phyloP scores from a whole-genome alignment of 192 early-diverging fungal species.

The Coemansia sp. region DNA sequence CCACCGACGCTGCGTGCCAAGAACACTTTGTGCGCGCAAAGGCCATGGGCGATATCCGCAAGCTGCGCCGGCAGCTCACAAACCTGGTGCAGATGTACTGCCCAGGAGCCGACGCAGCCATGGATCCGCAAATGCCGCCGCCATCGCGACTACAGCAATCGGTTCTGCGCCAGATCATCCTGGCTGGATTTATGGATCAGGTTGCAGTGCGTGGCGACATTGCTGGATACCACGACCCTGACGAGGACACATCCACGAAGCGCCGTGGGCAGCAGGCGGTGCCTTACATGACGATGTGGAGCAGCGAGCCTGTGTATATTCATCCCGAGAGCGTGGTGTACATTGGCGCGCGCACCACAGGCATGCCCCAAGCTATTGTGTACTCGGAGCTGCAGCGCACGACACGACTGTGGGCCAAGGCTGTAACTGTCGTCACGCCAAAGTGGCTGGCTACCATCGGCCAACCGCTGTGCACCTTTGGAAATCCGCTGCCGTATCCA shows the following conservation, averaged over 20 bases:
- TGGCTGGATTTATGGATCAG: constrained; percentile 88
- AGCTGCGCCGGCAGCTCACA: constrained; percentile 75
- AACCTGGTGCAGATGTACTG: constrained; percentile 66
- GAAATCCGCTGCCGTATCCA: constrained; percentile 76
- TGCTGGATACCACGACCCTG: constrained; percentile 54
- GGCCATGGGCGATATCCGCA: constrained; percentile 77
- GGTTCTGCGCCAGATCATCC: constrained; percentile 81
- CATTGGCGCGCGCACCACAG: constrained; percentile 33
- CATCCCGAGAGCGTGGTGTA: constrained; percentile 70
- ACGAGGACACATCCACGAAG: constrained; percentile 52
- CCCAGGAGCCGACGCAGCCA: constrained; percentile 57
- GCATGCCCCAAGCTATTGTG: constrained; percentile 70
- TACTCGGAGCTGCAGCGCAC: constrained; percentile 69
- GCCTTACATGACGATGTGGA: constrained; percentile 72
- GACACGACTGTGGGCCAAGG: constrained; percentile 66
- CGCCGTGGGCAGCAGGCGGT: constrained; percentile 52
- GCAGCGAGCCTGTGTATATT: constrained; percentile 70
- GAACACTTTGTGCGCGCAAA: constrained; percentile 84
- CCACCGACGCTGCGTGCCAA: constrained; percentile 68
- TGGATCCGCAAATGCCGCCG: constrained; percentile 67
- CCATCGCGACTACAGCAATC: constrained; percentile 67
- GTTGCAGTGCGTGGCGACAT: constrained; percentile 85
- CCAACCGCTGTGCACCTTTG: constrained; percentile 66
- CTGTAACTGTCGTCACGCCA: constrained; percentile 71
- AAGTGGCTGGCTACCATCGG: constrained; percentile 82